Evolutionary conservation across 805 yeast genomes (phyloP), one percentile per base, ranked within the genome.

Genomic region (Saccharomycopsis babjevae): DNA sequence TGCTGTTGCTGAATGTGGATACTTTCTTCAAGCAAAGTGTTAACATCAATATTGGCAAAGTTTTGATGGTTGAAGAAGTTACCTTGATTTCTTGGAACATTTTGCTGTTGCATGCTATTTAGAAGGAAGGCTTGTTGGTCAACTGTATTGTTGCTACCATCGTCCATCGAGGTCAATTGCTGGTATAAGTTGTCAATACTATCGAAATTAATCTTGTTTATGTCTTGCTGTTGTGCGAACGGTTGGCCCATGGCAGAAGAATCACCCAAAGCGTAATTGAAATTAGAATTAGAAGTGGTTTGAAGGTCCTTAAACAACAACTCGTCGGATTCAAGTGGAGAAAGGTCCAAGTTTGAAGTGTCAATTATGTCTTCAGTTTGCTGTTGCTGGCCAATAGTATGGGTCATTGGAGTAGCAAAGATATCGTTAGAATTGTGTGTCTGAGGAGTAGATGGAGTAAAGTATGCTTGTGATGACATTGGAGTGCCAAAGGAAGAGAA

Each of bases 281-380:
- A 5, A 32, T 46, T 59, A 32, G 57, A 34, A 54, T 50, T 54
- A 13, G 50, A 6, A 11, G 32, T 32, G 18, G 39, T 6, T 38
- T 57, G 30, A 32, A 43, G 54, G 18, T 32, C 42, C 18, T 50
- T 38, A 16, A 56, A 46, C 32, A 46, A 40, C 25, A 43, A 46
- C 7, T 38, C 57, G n/a, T 61, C 61, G 3, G 55, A 52, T n/a
- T 61, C 64, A 16, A 61, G 57, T n/a, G 64, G 64, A 11, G 64
- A 61, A 13, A 61, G 42, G 54, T 61, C 62, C 46, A 61, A 59
- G 55, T 34, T 50, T 1, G 62, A 18, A 42, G 40, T 43, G 11
- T 59, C 52, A 54, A 60, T 54, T 52, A 61, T 46, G 25, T 55
- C 59, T 1, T 52, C 50, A 13, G 59, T 15, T 34, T 55, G 34